phyloP scores from a whole-genome alignment of 208 protist species.

The Leishmania gerbilli region DNA sequence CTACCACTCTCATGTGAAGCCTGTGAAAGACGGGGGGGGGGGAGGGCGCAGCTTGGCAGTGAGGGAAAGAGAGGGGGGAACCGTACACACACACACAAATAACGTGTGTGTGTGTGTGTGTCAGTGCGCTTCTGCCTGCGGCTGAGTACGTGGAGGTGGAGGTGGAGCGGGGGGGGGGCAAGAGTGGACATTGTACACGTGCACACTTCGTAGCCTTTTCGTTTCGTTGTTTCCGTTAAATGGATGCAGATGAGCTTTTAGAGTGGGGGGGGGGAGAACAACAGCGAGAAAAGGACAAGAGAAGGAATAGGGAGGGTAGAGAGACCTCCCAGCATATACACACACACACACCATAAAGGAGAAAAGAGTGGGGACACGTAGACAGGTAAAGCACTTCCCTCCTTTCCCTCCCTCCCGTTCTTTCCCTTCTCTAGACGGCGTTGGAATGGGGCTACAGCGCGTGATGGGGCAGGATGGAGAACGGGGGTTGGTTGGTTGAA shows the following conservation, averaged over 20 bases:
- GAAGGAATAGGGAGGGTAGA: neutral
- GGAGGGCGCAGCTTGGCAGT: neutral
- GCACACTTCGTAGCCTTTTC: neutral
- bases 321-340: neutral
- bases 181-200: neutral
- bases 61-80: neutral
- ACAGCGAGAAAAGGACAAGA: too few relatives aligned
- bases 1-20: neutral
- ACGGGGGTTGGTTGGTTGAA: neutral
- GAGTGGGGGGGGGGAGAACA: neutral
- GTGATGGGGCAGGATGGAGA: neutral
- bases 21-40: neutral
- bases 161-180: neutral
- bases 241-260: neutral
- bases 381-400: neutral
- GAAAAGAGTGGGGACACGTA: neutral
- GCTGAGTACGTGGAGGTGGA: neutral
- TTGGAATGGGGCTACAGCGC: neutral
- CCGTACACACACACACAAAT: too few relatives aligned
- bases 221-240: neutral
- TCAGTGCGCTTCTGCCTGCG: neutral
- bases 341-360: too few relatives aligned
- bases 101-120: neutral
- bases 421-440: neutral
- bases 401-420: neutral